Percentiles rank a stretch among this genome's conserved stretches.
Conservation (phyloP, 2,329 filamentous ascomycete species). For the Amesomyces nigricolor region DNA sequence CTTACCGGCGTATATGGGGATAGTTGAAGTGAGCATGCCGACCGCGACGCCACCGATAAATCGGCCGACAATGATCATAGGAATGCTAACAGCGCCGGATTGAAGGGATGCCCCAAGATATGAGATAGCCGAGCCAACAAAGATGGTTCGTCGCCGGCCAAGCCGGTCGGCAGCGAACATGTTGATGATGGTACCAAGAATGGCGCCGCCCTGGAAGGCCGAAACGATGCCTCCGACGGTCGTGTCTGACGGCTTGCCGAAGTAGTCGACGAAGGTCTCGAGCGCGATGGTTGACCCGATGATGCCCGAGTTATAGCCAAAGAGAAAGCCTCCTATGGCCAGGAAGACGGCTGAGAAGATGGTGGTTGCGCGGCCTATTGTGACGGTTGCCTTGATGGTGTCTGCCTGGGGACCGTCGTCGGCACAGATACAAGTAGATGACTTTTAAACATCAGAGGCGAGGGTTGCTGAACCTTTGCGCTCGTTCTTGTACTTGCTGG, state of each 20-base stretch:
- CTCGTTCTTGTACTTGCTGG: too few relatives aligned
- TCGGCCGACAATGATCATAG: not conserved
- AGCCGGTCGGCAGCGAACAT: not conserved
- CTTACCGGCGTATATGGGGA: not conserved
- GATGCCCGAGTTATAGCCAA: not conserved
- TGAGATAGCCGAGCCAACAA: not conserved
- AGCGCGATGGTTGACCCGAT: not conserved
- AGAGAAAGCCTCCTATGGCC: not conserved
- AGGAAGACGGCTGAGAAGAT: not conserved
- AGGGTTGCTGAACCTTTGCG: too few relatives aligned
- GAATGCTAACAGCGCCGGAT: not conserved
- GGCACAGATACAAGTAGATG: too few relatives aligned
- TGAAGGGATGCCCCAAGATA: not conserved
- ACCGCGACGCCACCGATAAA: not conserved
- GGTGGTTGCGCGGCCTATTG: not conserved
- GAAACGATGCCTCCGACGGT: not conserved
- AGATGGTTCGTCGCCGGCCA: not conserved
- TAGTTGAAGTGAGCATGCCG: not conserved
- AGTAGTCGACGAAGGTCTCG: not conserved
- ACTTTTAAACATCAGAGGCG: too few relatives aligned
- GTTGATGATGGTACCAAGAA: not conserved
- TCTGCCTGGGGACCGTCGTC: too few relatives aligned
- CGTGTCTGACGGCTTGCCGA: not conserved
- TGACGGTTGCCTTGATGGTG: not conserved
- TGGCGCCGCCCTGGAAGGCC: not conserved